Evolutionary conservation across 495 filamentous ascomycete species (phyloP), one percentile per base, ranked within the genome.

Genomic region (Durotheca rogersii): DNA sequence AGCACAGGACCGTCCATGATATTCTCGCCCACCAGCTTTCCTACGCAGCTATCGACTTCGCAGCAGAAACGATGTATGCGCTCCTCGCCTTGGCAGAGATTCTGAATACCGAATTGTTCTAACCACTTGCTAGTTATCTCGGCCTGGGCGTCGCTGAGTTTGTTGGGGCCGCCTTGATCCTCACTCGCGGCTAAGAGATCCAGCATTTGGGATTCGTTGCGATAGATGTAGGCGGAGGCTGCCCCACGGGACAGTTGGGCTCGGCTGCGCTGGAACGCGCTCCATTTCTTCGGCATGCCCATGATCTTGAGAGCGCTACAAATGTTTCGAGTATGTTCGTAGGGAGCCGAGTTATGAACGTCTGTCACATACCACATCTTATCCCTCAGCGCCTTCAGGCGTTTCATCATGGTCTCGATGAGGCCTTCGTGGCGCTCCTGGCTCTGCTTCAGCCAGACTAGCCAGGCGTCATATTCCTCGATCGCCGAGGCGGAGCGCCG

Each of bases 351-450:
- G 60, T 95, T 92, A 45, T 87, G 85, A 33, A 97, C 93, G 67
- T 97, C 93, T 4, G 91, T 95, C 56, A 93, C 88, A 66, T 95
- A 98, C 93, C 93, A 98, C 89, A 96, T 95, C 75, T 97, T 97
- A 67, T 94, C 86, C 32, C 93, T 79, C 14, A 92, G 71, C 16
- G 83, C 79, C 42, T 83, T 83, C 11, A 85, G 67, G 10, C 78
- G 78, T 45, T 72, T 73, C 73, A 86, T 85, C 83, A 87, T 84
- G 15, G 74, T 72, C 36, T 87, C 82, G 46, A 85, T 81, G 1
- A 75, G 72, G 9, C 74, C 71, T 64, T 87, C 84, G 39, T 83
- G 82, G 5, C 83, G 76, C 52, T 87, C 84, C 59, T 88, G 82
- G 29, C 83, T 84, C 54, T 85, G 83, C 54, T 85, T 83, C 20